These are phyloP conservation scores for Pisolithus tinctorius DNA, from an alignment of 768 basidiomycete genomes.

Conservation along the genomic window DNA sequence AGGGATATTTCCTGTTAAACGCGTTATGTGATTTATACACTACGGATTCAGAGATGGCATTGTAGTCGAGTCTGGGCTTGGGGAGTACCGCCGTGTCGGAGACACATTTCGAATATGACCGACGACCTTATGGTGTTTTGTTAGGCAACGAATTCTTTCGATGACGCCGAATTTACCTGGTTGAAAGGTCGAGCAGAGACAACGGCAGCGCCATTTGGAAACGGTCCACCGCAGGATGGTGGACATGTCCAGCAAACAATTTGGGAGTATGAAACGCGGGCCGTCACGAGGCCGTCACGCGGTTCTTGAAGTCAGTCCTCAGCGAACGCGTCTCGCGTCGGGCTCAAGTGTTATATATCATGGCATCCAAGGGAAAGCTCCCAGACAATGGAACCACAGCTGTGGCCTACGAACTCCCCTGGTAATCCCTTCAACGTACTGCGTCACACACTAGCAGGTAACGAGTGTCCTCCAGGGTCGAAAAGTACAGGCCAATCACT, in stretches of 20 bases:
- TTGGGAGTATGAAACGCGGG: constrained; percentile 23
- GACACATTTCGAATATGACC: constrained; percentile 17
- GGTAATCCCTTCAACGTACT: constrained; percentile 37
- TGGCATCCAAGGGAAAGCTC: constrained; percentile 46
- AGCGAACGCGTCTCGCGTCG: constrained; percentile 22
- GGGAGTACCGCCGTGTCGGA: constrained; percentile 41
- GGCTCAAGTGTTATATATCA: constrained; percentile 25
- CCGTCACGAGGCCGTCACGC: constrained; percentile 13
- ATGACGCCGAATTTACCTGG: constrained; percentile 5
- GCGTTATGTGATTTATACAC: constrained; percentile 67
- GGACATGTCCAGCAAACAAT: constrained; percentile 14
- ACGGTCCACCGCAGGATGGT: constrained; percentile 8
- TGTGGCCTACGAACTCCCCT: constrained; percentile 74
- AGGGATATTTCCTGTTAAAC: constrained; percentile 54
- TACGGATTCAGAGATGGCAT: constrained; percentile 62
- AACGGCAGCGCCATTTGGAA: constrained; percentile 14
- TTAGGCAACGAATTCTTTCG: neutral
- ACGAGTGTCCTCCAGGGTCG: constrained; percentile 60
- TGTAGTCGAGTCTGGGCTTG: constrained; percentile 72
- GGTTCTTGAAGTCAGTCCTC: no score
- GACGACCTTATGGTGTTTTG: constrained; percentile 5
- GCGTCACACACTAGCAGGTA: neutral
- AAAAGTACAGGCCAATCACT: constrained; percentile 82
- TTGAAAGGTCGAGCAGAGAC: constrained; percentile 4
- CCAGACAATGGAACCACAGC: constrained; percentile 36